Base-by-base conservation (phyloP, 2,329 filamentous ascomycete genomes). In the Ophiostoma triangulosporum region DNA sequence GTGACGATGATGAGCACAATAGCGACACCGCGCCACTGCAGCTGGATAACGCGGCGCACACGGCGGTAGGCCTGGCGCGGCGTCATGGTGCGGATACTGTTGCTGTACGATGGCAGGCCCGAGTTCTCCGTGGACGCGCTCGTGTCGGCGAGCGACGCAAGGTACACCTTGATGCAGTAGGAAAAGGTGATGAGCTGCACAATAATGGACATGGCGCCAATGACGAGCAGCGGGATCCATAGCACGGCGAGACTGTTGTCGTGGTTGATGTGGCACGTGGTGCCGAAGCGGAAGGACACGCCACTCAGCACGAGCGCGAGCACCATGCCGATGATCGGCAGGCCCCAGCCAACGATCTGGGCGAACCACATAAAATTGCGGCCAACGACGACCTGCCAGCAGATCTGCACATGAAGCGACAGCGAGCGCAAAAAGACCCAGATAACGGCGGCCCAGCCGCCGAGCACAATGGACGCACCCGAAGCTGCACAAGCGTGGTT, bases 361-460 rank as follows among this genome's bases (percentile, higher is more conserved):
- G 91, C 83, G 59, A 80, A 78, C 73, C 88, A 88, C 81, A 96
- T 96, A 68, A 96, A 97, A 62, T 78, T 86, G 45, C 82, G 79
- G 36, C 93, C 93, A 4, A 95, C 86, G 7, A 91, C 81, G 32
- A 94, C 77, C 66, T 97, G 89, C 93, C 93, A 98, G 73, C 90
- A 96, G 59, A 98, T 96, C 68, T 97, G 93, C 26, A 98, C 80
- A 68, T 98, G 93, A 62, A 98, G 83, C 4, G 89, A 95, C 32
- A 97, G 70, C 0, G 91, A 86, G 58, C 93, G 82, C 56, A 96
- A 76, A 65, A 96, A 95, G 58, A 90, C 81, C 91, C 93, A 98
- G 67, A 95, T 82, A 31, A 88, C 80, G 46, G 83, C 86, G 29
- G 81, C 78, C 76, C 90, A 87, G 43, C 90, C 93, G 52, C 93